These are phyloP conservation scores for Penicillium sp. DNA, from an alignment of 2,329 filamentous ascomycete species.

Conservation along the genomic window DNA sequence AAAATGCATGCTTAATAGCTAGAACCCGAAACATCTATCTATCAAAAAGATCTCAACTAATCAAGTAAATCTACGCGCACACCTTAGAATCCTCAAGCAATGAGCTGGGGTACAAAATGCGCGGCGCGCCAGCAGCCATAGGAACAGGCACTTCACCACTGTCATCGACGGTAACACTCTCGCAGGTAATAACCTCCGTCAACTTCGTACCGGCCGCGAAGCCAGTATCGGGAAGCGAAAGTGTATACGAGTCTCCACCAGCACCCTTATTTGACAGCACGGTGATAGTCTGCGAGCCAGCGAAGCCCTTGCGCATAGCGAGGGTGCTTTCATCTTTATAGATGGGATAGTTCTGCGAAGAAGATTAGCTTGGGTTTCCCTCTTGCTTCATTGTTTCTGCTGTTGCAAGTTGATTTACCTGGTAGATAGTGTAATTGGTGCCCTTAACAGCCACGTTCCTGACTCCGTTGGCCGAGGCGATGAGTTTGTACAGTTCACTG, in stretches of 20 bases:
- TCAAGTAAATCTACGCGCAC: slow-evolving; percentile 9
- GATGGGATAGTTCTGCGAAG: slow-evolving; percentile 38
- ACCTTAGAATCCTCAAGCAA: slow-evolving; percentile 12
- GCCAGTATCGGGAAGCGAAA: slow-evolving; percentile 27
- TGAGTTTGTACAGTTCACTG: slow-evolving; percentile 50
- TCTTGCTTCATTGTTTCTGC: neutral
- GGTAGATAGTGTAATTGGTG: slow-evolving; percentile 41
- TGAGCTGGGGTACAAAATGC: slow-evolving; percentile 34
- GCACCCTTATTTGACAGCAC: slow-evolving; percentile 47
- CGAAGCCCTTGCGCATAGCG: slow-evolving; percentile 44
- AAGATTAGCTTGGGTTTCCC: neutral
- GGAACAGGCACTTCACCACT: slow-evolving; percentile 46
- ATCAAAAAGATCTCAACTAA: too few relatives aligned
- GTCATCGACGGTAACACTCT: slow-evolving; percentile 41
- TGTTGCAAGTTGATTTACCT: slow-evolving; percentile 14
- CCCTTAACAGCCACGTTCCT: slow-evolving; percentile 44
- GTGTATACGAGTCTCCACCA: slow-evolving; percentile 24
- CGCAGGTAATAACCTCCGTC: slow-evolving; percentile 42
- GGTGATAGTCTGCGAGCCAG: slow-evolving; percentile 42
- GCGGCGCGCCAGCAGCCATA: slow-evolving; percentile 46
- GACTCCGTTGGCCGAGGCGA: slow-evolving; percentile 50
- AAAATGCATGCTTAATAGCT: too few relatives aligned
- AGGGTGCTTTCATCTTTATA: slow-evolving; percentile 47
- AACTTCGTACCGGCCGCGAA: slow-evolving; percentile 25
- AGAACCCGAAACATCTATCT: too few relatives aligned